Conservation (phyloP, 2,329 filamentous ascomycete species). For the Fusarium verticillioides region DNA sequence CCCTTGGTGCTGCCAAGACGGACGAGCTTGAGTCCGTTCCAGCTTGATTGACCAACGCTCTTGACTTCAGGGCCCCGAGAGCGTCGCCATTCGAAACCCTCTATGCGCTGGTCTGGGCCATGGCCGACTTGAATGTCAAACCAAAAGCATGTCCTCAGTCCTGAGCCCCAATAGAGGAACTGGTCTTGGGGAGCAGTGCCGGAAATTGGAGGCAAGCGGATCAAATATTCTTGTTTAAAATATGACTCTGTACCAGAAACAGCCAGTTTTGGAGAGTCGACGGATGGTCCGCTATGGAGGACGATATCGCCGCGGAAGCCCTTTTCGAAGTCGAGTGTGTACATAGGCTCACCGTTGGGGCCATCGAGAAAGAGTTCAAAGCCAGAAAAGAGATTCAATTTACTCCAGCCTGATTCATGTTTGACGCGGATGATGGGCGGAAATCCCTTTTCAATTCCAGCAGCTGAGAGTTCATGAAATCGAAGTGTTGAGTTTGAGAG, state of each 20-base stretch:
- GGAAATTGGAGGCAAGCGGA: conserved; percentile 22
- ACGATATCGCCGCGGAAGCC: conserved; percentile 31
- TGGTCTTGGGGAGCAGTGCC: conserved; percentile 5
- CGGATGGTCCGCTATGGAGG: conserved; percentile 28
- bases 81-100: conserved; percentile 41
- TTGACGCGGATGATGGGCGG: conserved; percentile 22
- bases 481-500: conserved; percentile 30
- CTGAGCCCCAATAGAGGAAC: conserved; percentile 20
- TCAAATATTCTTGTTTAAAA: not conserved
- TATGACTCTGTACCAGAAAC: not conserved
- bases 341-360: conserved; percentile 25
- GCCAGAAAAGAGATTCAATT: conserved; percentile 1
- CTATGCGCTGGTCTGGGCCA: conserved; percentile 13
- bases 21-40: conserved; percentile 42
- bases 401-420: conserved; percentile 19
- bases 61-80: conserved; percentile 36
- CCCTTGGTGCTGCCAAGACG: conserved; percentile 26
- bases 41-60: conserved; percentile 29
- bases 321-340: conserved; percentile 17
- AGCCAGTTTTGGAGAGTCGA: conserved; percentile 13
- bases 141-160: conserved; percentile 30
- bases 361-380: conserved; percentile 17
- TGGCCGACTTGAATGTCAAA: conserved; percentile 36
- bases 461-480: conserved; percentile 8
- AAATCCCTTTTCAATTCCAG: conserved; percentile 5